Evolutionary conservation across 1,284 basidiomycete genomes (phyloP), one percentile per base, ranked within the genome.

Genomic region (Cryptococcus floricola): DNA sequence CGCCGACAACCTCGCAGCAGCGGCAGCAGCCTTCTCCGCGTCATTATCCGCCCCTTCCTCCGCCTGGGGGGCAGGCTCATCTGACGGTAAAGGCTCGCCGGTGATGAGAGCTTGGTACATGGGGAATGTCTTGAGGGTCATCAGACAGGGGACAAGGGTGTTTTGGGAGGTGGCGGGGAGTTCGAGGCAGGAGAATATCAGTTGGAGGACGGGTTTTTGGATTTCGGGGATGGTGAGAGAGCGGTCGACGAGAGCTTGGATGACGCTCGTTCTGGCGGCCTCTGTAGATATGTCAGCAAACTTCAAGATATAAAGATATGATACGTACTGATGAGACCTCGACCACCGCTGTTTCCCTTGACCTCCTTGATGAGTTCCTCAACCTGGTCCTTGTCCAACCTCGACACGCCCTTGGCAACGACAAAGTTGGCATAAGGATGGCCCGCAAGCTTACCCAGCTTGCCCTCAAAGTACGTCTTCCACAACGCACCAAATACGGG

Each of bases 401-500:
- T 80, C 50, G 83, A 82, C 14, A 94, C 62, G 0, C 86, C 88
- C 68, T 85, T 87, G 0, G 91, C 87, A 6, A 92, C 81, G 16
- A 95, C 91, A 67, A 91, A 97, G 71, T 96, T 96, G 23, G 89
- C 90, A 3, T 92, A 88, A 1, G 92, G 91, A 74, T 97, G 93
- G 12, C 81, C 78, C 5, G 87, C 84, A 27, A 95, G 79, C 59
- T 86, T 84, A 6, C 81, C 76, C 42, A 94, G 77, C 63, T 87
- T 89, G 23, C 84, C 75, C 23, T 78, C 73, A 68, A 97, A 87
- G 75, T 95, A 94, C 0, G 82, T 81, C 5, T 75, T 68, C 91
- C 92, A 96, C 5, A 96, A 68, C 0, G 80, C 68, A 34, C 78
- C 70, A 70, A 92, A 93, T 4, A 85, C 80, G n/a, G 73, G 63